A percentile compares a stretch with the other conserved stretches of the same genome.
Evolutionary conservation across 2,329 filamentous ascomycete genomes (phyloP).

Genomic region (Basipetospora chlamydospora): DNA sequence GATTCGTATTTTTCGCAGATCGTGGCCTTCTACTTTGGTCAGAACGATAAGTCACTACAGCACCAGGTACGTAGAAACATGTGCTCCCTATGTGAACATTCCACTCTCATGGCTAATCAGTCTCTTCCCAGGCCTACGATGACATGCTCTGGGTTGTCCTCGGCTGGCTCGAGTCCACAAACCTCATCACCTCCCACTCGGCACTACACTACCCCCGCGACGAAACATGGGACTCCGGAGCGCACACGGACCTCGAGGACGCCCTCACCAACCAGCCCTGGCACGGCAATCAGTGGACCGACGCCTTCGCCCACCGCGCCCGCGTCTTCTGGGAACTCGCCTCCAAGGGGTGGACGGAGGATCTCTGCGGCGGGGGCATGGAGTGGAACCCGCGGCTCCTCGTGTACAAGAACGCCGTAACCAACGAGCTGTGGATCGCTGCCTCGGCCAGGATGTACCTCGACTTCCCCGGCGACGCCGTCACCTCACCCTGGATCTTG

Average conservation of each 20-base stretch:
- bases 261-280: constrained; percentile 37
- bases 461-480: constrained; percentile 68
- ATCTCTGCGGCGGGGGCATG: constrained; percentile 77
- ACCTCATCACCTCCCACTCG: constrained; percentile 60
- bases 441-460: constrained; percentile 83
- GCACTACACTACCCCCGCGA: constrained; percentile 38
- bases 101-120: too few relatives aligned
- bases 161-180: constrained; percentile 72
- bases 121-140: constrained; percentile 57
- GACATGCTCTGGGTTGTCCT: constrained; percentile 94
- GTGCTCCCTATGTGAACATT: too few relatives aligned
- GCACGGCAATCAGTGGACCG: constrained; percentile 64
- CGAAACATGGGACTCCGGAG: constrained; percentile 10
- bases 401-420: constrained; percentile 94
- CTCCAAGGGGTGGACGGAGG: constrained; percentile 64
- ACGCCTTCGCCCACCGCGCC: constrained; percentile 68
- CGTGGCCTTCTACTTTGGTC: constrained; percentile 70
- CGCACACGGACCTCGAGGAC: constrained; percentile 10
- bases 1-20: constrained; percentile 69
- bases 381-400: constrained; percentile 68
- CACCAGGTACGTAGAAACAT: constrained; percentile 26
- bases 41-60: constrained; percentile 61
- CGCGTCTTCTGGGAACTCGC: constrained; percentile 77
- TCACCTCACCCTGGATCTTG: constrained; percentile 49
- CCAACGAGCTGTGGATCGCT: constrained; percentile 78